Evolutionary conservation across 2,329 filamentous ascomycete genomes (phyloP).

Genomic region (Stenocarpella maydis): DNA sequence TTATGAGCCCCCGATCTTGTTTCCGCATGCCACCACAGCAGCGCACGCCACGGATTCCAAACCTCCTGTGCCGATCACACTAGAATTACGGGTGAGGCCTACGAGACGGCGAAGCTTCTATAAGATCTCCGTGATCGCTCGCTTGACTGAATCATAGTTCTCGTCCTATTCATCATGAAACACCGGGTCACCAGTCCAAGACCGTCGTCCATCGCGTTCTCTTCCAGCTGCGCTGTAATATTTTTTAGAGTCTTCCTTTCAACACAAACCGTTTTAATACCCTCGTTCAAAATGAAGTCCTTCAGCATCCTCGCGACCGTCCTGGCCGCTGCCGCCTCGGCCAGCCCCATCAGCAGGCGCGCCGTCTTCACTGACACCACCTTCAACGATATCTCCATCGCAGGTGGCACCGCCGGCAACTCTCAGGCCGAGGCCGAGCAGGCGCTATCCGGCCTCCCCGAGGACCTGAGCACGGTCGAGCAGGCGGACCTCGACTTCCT

Average conservation of each 20-base stretch:
- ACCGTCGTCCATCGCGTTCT: conserved; percentile 23
- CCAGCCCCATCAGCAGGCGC: conserved; percentile 29
- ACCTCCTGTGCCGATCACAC: not conserved
- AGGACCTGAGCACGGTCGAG: conserved; percentile 50
- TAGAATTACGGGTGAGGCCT: not conserved
- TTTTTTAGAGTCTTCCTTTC: conserved; percentile 27
- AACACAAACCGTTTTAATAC: conserved; percentile 31
- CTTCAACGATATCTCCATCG: conserved; percentile 50
- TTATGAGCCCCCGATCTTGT: conserved; percentile 17
- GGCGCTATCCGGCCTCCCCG: conserved; percentile 41
- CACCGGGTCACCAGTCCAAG: conserved; percentile 7
- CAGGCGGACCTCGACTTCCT: conserved; percentile 51
- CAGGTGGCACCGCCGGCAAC: conserved; percentile 46
- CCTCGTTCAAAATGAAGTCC: conserved; percentile 41
- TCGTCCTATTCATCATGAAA: not conserved
- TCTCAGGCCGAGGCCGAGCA: conserved; percentile 46
- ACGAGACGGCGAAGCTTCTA: conserved; percentile 20
- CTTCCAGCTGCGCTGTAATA: conserved; percentile 34
- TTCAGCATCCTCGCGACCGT: conserved; percentile 38
- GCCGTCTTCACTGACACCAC: conserved; percentile 43
- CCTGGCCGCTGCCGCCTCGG: conserved; percentile 37
- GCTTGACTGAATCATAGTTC: not conserved
- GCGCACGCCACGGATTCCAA: conserved; percentile 1
- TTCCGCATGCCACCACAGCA: conserved; percentile 8
- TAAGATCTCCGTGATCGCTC: conserved; percentile 28